Evolutionary conservation across 805 yeast genomes (phyloP).

Genomic region (Candida takata): DNA sequence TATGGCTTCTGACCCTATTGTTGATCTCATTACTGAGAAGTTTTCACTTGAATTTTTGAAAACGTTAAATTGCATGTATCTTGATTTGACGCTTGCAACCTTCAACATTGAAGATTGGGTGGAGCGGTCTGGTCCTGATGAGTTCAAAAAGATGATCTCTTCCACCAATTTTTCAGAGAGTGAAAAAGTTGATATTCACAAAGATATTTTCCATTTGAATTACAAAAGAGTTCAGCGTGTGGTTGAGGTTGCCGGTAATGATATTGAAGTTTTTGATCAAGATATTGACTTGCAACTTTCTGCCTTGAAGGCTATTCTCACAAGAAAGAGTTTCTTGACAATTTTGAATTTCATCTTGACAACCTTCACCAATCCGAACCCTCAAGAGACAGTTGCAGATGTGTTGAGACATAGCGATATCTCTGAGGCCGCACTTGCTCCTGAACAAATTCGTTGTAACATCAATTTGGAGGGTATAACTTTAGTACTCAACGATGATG

Average conservation of each 20-base stretch:
- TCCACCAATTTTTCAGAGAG: slow-evolving; percentile 43
- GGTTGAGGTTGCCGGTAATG: slow-evolving; percentile 44
- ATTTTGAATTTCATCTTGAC: slow-evolving; percentile 74
- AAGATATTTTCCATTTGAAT: slow-evolving; percentile 50
- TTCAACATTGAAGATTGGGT: slow-evolving; percentile 71
- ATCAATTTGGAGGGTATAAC: slow-evolving; percentile 68
- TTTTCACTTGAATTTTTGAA: slow-evolving; percentile 54
- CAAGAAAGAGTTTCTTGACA: slow-evolving; percentile 73
- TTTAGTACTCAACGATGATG: slow-evolving; percentile 74
- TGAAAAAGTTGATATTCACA: slow-evolving; percentile 29
- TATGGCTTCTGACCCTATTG: slow-evolving; percentile 57
- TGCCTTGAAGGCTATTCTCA: slow-evolving; percentile 65
- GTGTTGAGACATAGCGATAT: slow-evolving; percentile 59
- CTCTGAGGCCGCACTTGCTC: slow-evolving; percentile 50
- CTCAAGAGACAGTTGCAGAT: slow-evolving; percentile 63
- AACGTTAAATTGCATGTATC: slow-evolving; percentile 53
- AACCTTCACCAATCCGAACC: slow-evolving; percentile 82
- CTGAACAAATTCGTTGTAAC: slow-evolving; percentile 66
- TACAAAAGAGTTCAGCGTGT: slow-evolving; percentile 55
- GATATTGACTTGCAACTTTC: slow-evolving; percentile 66
- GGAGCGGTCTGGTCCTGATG: slow-evolving; percentile 52
- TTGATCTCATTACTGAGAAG: slow-evolving; percentile 65
- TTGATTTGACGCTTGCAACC: slow-evolving; percentile 57
- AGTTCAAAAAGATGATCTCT: slow-evolving; percentile 62
- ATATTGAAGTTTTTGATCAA: slow-evolving; percentile 71